Conservation (phyloP, 2,329 filamentous ascomycete genomes). For the Fonsecaea monophora region DNA sequence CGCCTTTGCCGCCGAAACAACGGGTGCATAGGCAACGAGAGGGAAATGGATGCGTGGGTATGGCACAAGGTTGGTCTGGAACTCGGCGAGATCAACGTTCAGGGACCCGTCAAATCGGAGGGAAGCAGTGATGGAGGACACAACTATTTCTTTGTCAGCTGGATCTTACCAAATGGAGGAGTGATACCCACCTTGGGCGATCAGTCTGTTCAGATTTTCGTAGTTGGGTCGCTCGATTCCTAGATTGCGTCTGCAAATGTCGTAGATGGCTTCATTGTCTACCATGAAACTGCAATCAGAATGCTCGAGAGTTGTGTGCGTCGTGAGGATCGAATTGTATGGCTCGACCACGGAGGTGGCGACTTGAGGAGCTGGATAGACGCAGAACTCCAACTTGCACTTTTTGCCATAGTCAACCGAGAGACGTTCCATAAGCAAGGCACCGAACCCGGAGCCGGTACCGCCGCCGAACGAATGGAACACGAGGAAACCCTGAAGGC, state of each 20-base stretch:
- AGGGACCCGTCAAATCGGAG: constrained; percentile 98
- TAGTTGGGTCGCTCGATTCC: constrained; percentile 97
- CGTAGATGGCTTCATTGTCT: constrained; percentile 99
- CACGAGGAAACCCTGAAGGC: constrained; percentile 98
- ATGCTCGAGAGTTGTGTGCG: constrained; percentile 98
- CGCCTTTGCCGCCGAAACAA: constrained; percentile 93
- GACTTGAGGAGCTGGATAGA: constrained; percentile 97
- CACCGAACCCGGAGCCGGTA: constrained; percentile 98
- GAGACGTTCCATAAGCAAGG: constrained; percentile 94
- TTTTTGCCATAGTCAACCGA: constrained; percentile 99
- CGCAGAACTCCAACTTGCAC: constrained; percentile 99
- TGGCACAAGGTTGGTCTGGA: constrained; percentile 99
- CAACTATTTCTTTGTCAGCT: constrained; percentile 64
- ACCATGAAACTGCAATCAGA: constrained; percentile 99
- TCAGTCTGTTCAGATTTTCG: constrained; percentile 98
- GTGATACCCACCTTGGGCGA: constrained; percentile 77
- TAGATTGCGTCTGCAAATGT: constrained; percentile 97
- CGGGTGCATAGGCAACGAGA: constrained; percentile 92
- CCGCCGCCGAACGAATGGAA: constrained; percentile 99
- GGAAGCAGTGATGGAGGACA: constrained; percentile 97
- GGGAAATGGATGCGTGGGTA: constrained; percentile 99
- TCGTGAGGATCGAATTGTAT: constrained; percentile 99
- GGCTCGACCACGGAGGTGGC: constrained; percentile 98
- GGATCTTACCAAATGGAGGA: constrained; percentile 35
- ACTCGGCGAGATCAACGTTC: constrained; percentile 99